Evolutionary conservation across 441 rosid species (phyloP).

Genomic region (Erodium texanum): DNA sequence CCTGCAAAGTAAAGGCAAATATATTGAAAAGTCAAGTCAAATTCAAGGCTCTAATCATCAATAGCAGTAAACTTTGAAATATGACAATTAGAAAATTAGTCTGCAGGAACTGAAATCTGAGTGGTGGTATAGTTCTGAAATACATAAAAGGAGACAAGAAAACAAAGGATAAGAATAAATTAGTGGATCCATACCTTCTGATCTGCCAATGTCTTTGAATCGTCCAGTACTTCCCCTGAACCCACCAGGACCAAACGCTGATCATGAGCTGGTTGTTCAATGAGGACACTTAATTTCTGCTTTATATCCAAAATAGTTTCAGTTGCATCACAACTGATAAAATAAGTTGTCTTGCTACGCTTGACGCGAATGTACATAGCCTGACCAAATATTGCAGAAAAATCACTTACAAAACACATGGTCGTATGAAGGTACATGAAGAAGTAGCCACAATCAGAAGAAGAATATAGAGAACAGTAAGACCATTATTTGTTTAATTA

Average conservation of each 20-base stretch:
- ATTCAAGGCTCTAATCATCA: not conserved
- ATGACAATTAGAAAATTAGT: not conserved
- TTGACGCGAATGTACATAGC: slow-evolving; percentile 88
- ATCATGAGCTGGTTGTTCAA: slow-evolving; percentile 56
- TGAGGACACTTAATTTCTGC: slow-evolving; percentile 58
- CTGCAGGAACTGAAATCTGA: not conserved
- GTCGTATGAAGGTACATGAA: not conserved
- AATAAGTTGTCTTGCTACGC: slow-evolving; percentile 70
- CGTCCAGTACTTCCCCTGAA: slow-evolving; percentile 61
- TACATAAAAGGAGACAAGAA: not conserved
- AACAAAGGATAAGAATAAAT: not conserved
- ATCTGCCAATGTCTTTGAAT: slow-evolving; percentile 78
- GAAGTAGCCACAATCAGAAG: not conserved
- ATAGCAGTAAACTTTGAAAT: not conserved
- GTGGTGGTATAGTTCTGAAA: not conserved
- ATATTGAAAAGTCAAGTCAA: not conserved
- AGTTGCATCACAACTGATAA: slow-evolving; percentile 79
- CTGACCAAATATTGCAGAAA: slow-evolving; percentile 22
- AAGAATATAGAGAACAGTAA: not conserved
- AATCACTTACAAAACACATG: slow-evolving; percentile 11
- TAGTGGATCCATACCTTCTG: slow-evolving; percentile 42
- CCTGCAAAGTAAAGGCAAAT: slow-evolving; percentile 38
- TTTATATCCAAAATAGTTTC: slow-evolving; percentile 62
- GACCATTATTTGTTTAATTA: not conserved
- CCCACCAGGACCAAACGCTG: slow-evolving; percentile 61